Evolutionary conservation across 768 basidiomycete species (phyloP), one percentile per base, ranked within the genome.

Genomic region (Coprinopsis marcescibilis): DNA sequence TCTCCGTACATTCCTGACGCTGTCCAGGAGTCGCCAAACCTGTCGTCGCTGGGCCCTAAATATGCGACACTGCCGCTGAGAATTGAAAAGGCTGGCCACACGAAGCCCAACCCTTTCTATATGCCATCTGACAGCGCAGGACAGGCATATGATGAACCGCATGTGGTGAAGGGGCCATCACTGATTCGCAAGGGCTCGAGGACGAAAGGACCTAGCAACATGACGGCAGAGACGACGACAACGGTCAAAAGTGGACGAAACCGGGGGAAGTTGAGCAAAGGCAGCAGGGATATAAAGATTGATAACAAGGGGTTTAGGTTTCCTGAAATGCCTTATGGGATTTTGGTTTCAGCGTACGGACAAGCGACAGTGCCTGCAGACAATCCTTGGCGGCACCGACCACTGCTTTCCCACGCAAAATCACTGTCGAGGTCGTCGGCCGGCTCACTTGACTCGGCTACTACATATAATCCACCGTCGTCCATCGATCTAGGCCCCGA

Each of bases 351-450:
- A n/a, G n/a, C n/a, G n/a, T n/a, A n/a, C n/a, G n/a, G n/a, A n/a
- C n/a, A n/a, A n/a, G n/a, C n/a, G n/a, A 36, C 12, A 36, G 35
- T 17, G 7, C 35, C 35, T 39, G 34, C 46, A 19, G 39, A 32
- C 41, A 34, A 37, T 36, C 4, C 52, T 46, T 57, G 51, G 54
- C 59, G 57, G 24, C 57, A 53, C 29, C 63, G 59, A 57, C 60
- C 65, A 51, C 60, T 68, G 44, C 54, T 67, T 62, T 66, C 65
- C 48, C 66, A 60, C 64, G 65, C 50, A 43, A 57, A 55, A 38
- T 52, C 47, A 10, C 43, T 56, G 35, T 54, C 59, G 30, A 45
- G 50, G 45, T 59, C 61, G 34, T 61, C 63, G 29, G 39, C 56
- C 17, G 53, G 55, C 46, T 60, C 61, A 23, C 27, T 49, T 23